A percentile compares a stretch with the other conserved stretches of the same genome.
These are phyloP conservation scores for Alternaria tenuissima DNA, from an alignment of 2,329 filamentous ascomycete species.

Conservation along the genomic window DNA sequence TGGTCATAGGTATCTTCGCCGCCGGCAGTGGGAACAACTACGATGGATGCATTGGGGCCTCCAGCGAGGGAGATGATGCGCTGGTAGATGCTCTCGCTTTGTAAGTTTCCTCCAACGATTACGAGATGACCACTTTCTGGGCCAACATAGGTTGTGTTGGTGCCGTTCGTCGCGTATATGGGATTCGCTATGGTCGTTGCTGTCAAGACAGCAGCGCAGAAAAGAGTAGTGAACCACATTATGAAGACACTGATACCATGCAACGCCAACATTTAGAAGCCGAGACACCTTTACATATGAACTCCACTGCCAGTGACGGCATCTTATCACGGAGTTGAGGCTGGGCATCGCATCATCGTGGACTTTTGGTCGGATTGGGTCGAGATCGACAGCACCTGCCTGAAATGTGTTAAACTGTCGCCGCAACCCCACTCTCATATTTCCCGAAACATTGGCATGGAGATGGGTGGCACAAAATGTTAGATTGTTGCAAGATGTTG, in stretches of 20 bases:
- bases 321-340: slow-evolving; percentile 8
- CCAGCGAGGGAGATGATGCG: slow-evolving; percentile 38
- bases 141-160: slow-evolving; percentile 30
- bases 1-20: slow-evolving; percentile 31
- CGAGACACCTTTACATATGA: background rate
- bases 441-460: background rate
- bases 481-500: background rate
- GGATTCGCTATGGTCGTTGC: slow-evolving; percentile 18
- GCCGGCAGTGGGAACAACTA: slow-evolving; percentile 36
- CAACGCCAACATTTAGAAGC: rapidly evolving
- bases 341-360: slow-evolving; percentile 16
- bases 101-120: slow-evolving; percentile 36
- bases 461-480: background rate
- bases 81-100: slow-evolving; percentile 35
- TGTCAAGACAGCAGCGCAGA: slow-evolving; percentile 13
- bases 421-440: background rate
- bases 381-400: slow-evolving; percentile 19
- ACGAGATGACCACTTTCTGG: slow-evolving; percentile 35
- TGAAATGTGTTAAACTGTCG: slow-evolving; percentile 4
- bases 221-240: slow-evolving; percentile 19
- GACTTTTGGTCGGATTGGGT: background rate
- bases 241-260: background rate
- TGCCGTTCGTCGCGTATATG: background rate
- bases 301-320: background rate
- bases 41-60: slow-evolving; percentile 30